A percentile compares a stretch with the other conserved stretches of the same genome.
Evolutionary conservation across 140 eudicot species (phyloP).

Genomic region (Cichorium intybus): DNA sequence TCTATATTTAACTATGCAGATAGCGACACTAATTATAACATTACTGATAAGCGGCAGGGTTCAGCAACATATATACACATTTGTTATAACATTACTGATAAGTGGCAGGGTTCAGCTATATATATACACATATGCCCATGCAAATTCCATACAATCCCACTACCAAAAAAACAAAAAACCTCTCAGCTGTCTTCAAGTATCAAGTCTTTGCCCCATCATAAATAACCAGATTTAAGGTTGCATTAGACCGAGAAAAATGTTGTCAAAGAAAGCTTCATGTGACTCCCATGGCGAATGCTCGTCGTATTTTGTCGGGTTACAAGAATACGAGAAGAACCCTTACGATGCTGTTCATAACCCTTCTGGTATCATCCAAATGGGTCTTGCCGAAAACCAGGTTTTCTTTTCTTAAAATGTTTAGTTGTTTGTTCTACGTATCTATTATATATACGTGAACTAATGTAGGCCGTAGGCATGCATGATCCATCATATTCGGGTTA

Average conservation of each 20-base stretch:
- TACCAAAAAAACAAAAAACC: not conserved
- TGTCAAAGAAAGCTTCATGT: conserved; percentile 47
- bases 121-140: conserved; percentile 4
- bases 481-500: not conserved
- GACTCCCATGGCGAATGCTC: conserved; percentile 58
- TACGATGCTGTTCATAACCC: conserved; percentile 43
- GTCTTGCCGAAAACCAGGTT: conserved; percentile 78
- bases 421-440: not conserved
- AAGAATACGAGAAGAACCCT: conserved; percentile 53
- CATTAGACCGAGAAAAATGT: conserved; percentile 21
- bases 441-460: not conserved
- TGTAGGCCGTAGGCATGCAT: not conserved
- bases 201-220: not conserved
- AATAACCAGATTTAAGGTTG: not conserved
- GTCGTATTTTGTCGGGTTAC: conserved; percentile 56
- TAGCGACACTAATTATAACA: not conserved
- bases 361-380: conserved; percentile 71
- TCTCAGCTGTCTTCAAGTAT: not conserved
- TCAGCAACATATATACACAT: conserved; percentile 8
- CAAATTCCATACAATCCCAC: not conserved
- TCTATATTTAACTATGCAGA: not conserved
- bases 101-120: conserved; percentile 2
- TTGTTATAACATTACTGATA: too few relatives aligned
- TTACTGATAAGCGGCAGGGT: not conserved
- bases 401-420: not conserved